Conservation (phyloP, 805 yeast species). For the Candida chilensis region DNA sequence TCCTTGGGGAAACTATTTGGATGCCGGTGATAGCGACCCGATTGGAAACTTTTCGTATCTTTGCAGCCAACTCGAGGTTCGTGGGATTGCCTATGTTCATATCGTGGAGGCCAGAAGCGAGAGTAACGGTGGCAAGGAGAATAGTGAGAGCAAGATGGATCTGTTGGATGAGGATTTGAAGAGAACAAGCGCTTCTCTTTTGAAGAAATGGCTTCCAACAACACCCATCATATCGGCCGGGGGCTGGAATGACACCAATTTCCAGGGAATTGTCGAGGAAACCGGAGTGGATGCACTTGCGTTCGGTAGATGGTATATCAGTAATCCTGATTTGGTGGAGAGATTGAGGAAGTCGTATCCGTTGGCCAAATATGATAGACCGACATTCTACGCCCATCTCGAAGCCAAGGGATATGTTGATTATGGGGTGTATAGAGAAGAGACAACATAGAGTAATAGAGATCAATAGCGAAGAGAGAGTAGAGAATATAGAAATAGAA, state of each 20-base stretch:
- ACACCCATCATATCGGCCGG: constrained; percentile 5
- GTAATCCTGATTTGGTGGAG: constrained; percentile 49
- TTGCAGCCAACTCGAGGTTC: constrained; percentile 16
- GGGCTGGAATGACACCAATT: constrained; percentile 8
- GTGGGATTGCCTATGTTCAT: constrained; percentile 23
- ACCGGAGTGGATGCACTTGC: constrained; percentile 35
- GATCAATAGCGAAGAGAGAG: too few species aligned
- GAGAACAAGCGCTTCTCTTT: too few species aligned
- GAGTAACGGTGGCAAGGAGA: constrained; percentile 8
- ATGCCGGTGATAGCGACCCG: constrained; percentile 9
- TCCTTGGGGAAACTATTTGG: constrained; percentile 23
- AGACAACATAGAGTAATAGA: too few species aligned
- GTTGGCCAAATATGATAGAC: constrained; percentile 35
- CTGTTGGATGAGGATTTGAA: constrained; percentile 16
- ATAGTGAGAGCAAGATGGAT: constrained; percentile 1
- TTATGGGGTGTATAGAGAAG: constrained; percentile 12
- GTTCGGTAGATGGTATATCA: constrained; percentile 38
- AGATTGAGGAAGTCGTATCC: constrained; percentile 29
- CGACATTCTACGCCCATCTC: constrained; percentile 33
- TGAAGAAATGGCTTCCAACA: too few species aligned
- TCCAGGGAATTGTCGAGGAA: constrained; percentile 4
- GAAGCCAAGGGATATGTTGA: constrained; percentile 21
- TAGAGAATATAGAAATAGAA: too few species aligned
- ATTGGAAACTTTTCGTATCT: constrained; percentile 13
- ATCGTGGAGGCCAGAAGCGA: constrained; percentile 24